Evolutionary conservation across 1,139 yeast genomes (phyloP).

Genomic region (Sugiyamaella grinbergsii): DNA sequence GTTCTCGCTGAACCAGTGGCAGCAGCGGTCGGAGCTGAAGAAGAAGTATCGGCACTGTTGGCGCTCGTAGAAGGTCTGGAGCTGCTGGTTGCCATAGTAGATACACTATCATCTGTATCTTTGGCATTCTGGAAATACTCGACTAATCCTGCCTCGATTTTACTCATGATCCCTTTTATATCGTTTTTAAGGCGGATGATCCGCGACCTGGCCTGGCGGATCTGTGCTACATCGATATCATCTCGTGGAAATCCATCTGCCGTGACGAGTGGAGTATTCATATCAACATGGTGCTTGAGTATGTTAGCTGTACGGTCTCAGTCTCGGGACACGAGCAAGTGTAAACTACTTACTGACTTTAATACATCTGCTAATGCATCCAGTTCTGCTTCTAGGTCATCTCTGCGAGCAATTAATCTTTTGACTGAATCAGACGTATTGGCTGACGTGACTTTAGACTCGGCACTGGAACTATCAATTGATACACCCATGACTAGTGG

Average conservation of each 20-base stretch:
- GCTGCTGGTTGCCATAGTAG: constrained; percentile 16
- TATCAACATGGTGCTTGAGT: constrained; percentile 49
- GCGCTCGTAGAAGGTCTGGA: constrained; percentile 18
- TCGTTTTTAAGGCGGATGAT: constrained; percentile 74
- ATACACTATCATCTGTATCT: constrained; percentile 1
- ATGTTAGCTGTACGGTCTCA: constrained; percentile 8
- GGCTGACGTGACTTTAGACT: too few relatives aligned
- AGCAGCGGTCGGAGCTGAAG: constrained; percentile 5
- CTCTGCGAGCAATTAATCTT: constrained; percentile 28
- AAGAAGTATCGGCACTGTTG: constrained; percentile 16
- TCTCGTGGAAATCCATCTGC: constrained; percentile 82
- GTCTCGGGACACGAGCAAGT: background rate
- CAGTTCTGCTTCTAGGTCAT: constrained; percentile 35
- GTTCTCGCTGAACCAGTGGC: constrained; percentile 17
- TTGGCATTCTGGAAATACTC: constrained; percentile 44
- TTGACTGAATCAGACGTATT: constrained; percentile 19
- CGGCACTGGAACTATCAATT: constrained; percentile 1
- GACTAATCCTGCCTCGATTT: constrained; percentile 51
- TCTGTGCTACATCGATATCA: constrained; percentile 74
- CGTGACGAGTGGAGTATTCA: constrained; percentile 66
- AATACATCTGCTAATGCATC: constrained; percentile 37
- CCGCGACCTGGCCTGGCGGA: constrained; percentile 62
- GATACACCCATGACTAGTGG: constrained; percentile 14
- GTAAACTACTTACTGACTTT: constrained; percentile 31
- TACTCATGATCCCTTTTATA: constrained; percentile 52